phyloP scores from a whole-genome alignment of 1,284 basidiomycete genomes.

The Rhodotorula mucilaginosa region DNA sequence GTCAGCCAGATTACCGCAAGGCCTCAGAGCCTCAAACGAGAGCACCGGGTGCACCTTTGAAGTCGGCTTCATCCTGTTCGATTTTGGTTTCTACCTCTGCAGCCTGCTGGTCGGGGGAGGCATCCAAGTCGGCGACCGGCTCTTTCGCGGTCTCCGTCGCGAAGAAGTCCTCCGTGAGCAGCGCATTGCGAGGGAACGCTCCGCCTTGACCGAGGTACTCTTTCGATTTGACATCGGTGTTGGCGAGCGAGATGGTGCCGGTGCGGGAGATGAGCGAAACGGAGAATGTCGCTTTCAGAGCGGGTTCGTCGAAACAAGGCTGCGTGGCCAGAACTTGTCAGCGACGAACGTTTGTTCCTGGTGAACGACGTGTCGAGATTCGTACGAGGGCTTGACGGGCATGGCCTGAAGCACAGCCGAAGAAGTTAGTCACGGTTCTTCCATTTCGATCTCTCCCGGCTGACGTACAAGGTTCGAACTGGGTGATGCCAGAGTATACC shows the following conservation, averaged over 20 bases:
- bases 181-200: background rate
- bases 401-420: conserved; percentile 52
- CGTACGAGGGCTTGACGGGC: conserved; percentile 47
- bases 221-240: conserved; percentile 72
- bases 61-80: background rate
- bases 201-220: conserved; percentile 42
- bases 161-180: conserved; percentile 2
- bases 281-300: conserved; percentile 80
- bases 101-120: background rate
- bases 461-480: conserved; percentile 61
- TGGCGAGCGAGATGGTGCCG: conserved; percentile 62
- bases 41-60: background rate
- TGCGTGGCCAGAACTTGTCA: background rate
- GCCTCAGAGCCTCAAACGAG: too few relatives aligned
- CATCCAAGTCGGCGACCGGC: background rate
- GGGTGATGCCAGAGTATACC: conserved; percentile 49
- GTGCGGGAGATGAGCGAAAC: conserved; percentile 78
- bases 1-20: too few relatives aligned
- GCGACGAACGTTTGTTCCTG: too few relatives aligned
- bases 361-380: background rate
- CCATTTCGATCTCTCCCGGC: background rate
- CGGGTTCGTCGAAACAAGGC: conserved; percentile 86
- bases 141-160: conserved; percentile 7
- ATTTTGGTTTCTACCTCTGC: background rate
- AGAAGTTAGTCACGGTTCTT: background rate